Conservation (phyloP, 148 eudicot genomes). For the Rhododendron kiyosumense region DNA sequence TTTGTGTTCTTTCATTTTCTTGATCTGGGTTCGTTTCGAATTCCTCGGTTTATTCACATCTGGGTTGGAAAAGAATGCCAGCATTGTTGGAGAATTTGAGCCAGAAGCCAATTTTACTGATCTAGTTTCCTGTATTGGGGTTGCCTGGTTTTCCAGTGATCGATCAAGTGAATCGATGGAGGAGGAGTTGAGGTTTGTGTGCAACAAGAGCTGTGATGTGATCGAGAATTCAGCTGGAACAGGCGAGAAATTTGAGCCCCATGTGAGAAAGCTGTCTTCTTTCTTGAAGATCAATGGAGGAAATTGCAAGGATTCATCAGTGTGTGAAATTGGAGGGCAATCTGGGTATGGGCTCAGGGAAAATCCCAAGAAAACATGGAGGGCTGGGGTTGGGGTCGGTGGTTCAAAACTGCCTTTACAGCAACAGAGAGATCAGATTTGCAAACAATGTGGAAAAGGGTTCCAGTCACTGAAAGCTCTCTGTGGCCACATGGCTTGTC, state of each 20-base stretch:
- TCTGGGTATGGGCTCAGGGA: conserved; percentile 61
- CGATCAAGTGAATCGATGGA: conserved; percentile 28
- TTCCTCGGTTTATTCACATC: neutral
- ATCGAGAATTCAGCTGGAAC: conserved; percentile 44
- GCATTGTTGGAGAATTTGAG: conserved; percentile 8
- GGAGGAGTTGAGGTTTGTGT: conserved; percentile 42
- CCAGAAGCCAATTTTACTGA: conserved; percentile 3
- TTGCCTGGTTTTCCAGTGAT: neutral
- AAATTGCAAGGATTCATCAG: neutral
- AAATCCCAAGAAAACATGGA: conserved; percentile 86
- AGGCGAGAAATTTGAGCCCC: conserved; percentile 28
- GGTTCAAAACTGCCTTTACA: conserved; percentile 13
- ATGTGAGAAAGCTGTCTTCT: conserved; percentile 20
- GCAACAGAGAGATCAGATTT: conserved; percentile 33
- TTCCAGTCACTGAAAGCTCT: conserved; percentile 82
- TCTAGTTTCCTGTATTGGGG: conserved; percentile 13
- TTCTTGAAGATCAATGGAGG: neutral
- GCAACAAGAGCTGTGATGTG: conserved; percentile 85
- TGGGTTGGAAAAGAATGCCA: conserved; percentile 8
- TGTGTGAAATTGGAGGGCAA: conserved; percentile 24
- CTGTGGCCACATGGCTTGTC: conserved; percentile 95
- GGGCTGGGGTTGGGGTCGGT: conserved; percentile 19
- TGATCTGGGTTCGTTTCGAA: conserved; percentile 6
- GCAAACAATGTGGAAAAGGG: conserved; percentile 90
- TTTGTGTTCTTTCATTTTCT: conserved; percentile 1